Evolutionary conservation across 2,329 filamentous ascomycete genomes (phyloP), one percentile per base, ranked within the genome.

Genomic region (Diaporthe sp.): DNA sequence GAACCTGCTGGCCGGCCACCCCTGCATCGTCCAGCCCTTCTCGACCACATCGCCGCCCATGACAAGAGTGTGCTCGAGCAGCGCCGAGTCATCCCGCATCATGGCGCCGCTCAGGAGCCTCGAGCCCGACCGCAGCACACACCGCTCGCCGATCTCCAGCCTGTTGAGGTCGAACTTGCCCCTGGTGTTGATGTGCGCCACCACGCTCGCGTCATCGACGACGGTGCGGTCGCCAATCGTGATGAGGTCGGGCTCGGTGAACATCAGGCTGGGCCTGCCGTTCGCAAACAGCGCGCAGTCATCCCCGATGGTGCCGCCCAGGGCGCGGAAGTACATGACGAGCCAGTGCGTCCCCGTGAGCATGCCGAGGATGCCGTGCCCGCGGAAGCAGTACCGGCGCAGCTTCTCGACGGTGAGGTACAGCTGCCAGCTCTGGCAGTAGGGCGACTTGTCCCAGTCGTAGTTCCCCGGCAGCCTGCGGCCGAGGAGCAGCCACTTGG

Each of bases 371-470:
- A 91, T 83, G 22, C 89, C 89, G 37, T 86, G 80, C 1, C 87
- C 86, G 4, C 86, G 85, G 77, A 87, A 90, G 80, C 88, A 90
- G 55, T 86, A 82, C 12, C 87, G 84, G 2, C 88, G 85, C 4
- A 91, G 80, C 25, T 84, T 85, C 82, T 91, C 89, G 51, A 90
- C 85, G 42, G 85, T 84, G 4, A 90, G 83, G 79, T 88, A 89
- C 12, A 90, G 79, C 79, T 91, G 89, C 89, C 89, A 91, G 47
- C 88, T 86, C 78, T 91, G 90, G 81, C 89, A 90, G 81, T 91
- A 91, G 22, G 85, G 83, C 28, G 83, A 87, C 80, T 87, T 87
- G 79, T 91, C 90, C 89, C 89, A 91, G 81, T 90, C 88, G 78
- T 90, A 90, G 76, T 87, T 88, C 20, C 90, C 90, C 4, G 87